Conservation (phyloP, 768 basidiomycete species). For the Lactarius evosmus region DNA sequence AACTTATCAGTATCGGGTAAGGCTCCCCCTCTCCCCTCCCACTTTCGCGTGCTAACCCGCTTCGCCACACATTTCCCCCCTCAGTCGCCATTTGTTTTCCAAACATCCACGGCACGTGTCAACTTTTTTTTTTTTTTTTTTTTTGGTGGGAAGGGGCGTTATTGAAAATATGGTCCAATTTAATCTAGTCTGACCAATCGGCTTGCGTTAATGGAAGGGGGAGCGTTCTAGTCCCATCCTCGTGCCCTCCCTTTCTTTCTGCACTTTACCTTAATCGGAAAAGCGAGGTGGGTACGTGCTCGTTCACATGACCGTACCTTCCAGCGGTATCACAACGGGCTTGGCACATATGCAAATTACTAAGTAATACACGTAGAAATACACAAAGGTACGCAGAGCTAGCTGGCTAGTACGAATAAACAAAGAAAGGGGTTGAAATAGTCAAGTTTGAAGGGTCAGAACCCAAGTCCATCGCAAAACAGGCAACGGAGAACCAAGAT, state of each 20-base stretch:
- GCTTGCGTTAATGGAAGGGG: too few relatives aligned
- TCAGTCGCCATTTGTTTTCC: not conserved
- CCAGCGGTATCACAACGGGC: not conserved
- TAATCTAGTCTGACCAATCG: not conserved
- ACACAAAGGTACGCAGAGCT: not conserved
- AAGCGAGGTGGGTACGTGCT: not conserved
- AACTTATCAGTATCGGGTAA: not conserved
- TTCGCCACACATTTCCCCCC: not conserved
- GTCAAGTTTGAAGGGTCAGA: not conserved
- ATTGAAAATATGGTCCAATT: not conserved
- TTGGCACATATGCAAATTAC: slow-evolving; percentile 1
- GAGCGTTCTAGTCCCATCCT: not conserved
- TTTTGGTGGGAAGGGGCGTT: too few relatives aligned
- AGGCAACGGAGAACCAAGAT: not conserved
- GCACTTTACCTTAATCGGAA: not conserved
- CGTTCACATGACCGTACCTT: slow-evolving; percentile 3
- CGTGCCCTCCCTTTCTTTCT: not conserved
- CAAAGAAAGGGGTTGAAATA: not conserved
- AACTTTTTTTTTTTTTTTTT: too few relatives aligned
- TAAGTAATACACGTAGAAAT: not conserved
- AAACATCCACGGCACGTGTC: not conserved
- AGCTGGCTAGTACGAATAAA: not conserved
- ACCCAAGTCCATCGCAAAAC: slow-evolving; percentile 14
- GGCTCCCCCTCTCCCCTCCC: not conserved
- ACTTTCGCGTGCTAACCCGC: not conserved